Conservation (phyloP, 306 rosid species). For the Canavalia ensiformis region DNA sequence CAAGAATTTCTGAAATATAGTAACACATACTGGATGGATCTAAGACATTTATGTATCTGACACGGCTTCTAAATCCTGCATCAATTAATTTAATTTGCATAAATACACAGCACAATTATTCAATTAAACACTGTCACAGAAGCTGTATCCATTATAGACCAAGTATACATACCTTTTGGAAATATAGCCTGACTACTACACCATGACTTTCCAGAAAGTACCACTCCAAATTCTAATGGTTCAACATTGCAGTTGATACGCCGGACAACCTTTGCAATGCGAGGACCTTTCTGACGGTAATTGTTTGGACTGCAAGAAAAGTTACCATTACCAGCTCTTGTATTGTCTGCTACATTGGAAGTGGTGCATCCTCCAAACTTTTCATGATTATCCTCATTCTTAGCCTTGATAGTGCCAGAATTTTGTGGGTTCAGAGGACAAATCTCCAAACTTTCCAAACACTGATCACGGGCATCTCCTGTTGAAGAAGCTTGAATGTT, state of each 20-base stretch:
- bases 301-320: constrained; percentile 66
- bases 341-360: constrained; percentile 61
- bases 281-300: constrained; percentile 93
- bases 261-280: constrained; percentile 95
- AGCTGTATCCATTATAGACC: constrained; percentile 32
- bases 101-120: constrained; percentile 40
- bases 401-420: constrained; percentile 60
- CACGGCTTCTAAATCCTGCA: constrained; percentile 97
- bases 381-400: constrained; percentile 59
- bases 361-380: constrained; percentile 57
- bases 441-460: constrained; percentile 43
- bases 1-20: constrained; percentile 91
- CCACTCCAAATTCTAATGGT: constrained; percentile 86
- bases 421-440: constrained; percentile 53
- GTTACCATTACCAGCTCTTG: constrained; percentile 61
- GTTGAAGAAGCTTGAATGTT: constrained; percentile 49
- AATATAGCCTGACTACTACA: constrained; percentile 91
- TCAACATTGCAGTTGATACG: constrained; percentile 95
- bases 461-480: constrained; percentile 44
- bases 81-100: constrained; percentile 51
- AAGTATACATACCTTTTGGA: constrained; percentile 76
- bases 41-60: constrained; percentile 74
- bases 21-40: constrained; percentile 82
- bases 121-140: constrained; percentile 39
- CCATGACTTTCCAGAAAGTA: constrained; percentile 93